phyloP scores from a whole-genome alignment of 495 filamentous ascomycete species.

The Mytilinidion resinicola region DNA sequence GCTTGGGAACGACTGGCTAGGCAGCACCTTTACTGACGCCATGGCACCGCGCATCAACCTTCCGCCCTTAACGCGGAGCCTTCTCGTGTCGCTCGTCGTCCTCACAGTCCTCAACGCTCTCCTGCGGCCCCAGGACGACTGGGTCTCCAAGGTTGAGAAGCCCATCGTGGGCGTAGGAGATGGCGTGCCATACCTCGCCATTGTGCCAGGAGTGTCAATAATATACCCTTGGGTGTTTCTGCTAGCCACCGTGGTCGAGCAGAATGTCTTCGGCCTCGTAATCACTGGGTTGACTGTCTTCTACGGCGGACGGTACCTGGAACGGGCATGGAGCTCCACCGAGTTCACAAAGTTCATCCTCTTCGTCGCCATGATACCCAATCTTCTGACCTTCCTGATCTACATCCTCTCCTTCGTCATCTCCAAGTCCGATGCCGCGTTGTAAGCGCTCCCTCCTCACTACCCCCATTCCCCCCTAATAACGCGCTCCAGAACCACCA shows the following conservation, averaged over 20 bases:
- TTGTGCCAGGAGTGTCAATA: conserved; percentile 75
- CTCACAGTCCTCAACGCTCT: conserved; percentile 78
- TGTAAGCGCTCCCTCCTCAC: conserved; percentile 50
- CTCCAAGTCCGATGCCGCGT: conserved; percentile 57
- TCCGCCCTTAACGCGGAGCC: conserved; percentile 79
- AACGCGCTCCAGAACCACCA: conserved; percentile 52
- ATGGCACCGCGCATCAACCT: conserved; percentile 88
- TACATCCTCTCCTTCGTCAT: conserved; percentile 68
- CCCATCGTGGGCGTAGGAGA: conserved; percentile 38
- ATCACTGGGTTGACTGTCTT: conserved; percentile 78
- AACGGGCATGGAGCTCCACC: conserved; percentile 89
- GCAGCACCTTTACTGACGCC: not conserved
- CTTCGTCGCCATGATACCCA: conserved; percentile 70
- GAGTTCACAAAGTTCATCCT: conserved; percentile 91
- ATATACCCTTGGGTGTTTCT: conserved; percentile 91
- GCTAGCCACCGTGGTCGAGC: conserved; percentile 82
- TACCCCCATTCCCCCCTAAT: not conserved
- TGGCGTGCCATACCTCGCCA: conserved; percentile 75
- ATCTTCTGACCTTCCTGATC: conserved; percentile 62
- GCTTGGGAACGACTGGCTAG: not conserved
- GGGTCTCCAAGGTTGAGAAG: conserved; percentile 23
- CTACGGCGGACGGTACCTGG: conserved; percentile 90
- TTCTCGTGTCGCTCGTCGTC: conserved; percentile 64
- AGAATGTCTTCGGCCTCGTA: conserved; percentile 80
- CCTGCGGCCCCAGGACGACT: conserved; percentile 53